phyloP scores from a whole-genome alignment of 2,329 filamentous ascomycete genomes.

The Xylaria sp. region DNA sequence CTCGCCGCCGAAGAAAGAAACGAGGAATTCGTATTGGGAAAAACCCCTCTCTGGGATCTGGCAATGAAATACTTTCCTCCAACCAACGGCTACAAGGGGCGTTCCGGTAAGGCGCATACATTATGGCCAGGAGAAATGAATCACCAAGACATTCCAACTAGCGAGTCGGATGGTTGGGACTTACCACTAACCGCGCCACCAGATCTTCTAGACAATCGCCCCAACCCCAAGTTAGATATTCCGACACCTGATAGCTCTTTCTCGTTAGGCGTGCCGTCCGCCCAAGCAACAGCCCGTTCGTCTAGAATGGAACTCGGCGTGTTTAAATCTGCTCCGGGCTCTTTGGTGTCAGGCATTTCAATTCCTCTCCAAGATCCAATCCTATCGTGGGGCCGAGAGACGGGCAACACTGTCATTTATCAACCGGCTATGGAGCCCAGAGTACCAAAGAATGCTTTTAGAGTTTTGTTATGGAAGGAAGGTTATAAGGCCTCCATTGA shows the following conservation, averaged over 20 bases:
- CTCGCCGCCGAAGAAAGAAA: slow-evolving; percentile 55
- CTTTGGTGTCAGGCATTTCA: slow-evolving; percentile 65
- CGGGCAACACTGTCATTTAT: slow-evolving; percentile 71
- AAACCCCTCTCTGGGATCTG: slow-evolving; percentile 58
- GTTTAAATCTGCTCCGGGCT: slow-evolving; percentile 69
- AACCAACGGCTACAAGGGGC: slow-evolving; percentile 35
- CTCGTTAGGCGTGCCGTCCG: slow-evolving; percentile 46
- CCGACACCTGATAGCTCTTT: slow-evolving; percentile 45
- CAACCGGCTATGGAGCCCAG: slow-evolving; percentile 66
- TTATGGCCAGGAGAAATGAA: slow-evolving; percentile 31
- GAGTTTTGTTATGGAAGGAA: slow-evolving; percentile 75
- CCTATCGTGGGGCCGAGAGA: slow-evolving; percentile 78
- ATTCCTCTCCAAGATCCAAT: slow-evolving; percentile 70
- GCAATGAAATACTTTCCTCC: slow-evolving; percentile 66
- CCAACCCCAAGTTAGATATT: slow-evolving; percentile 45
- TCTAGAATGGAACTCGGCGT: slow-evolving; percentile 62
- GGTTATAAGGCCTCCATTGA: slow-evolving; percentile 64
- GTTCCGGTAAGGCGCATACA: slow-evolving; percentile 19
- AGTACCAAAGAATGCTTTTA: slow-evolving; percentile 82
- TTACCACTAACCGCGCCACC: slow-evolving; percentile 33
- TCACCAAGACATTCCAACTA: slow-evolving; percentile 33
- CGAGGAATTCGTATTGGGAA: slow-evolving; percentile 60
- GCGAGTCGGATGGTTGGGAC: slow-evolving; percentile 39
- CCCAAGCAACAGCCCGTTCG: slow-evolving; percentile 40
- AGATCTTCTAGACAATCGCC: slow-evolving; percentile 35